phyloP scores from a whole-genome alignment of 2,329 filamentous ascomycete genomes.

The Botrytis elliptica region DNA sequence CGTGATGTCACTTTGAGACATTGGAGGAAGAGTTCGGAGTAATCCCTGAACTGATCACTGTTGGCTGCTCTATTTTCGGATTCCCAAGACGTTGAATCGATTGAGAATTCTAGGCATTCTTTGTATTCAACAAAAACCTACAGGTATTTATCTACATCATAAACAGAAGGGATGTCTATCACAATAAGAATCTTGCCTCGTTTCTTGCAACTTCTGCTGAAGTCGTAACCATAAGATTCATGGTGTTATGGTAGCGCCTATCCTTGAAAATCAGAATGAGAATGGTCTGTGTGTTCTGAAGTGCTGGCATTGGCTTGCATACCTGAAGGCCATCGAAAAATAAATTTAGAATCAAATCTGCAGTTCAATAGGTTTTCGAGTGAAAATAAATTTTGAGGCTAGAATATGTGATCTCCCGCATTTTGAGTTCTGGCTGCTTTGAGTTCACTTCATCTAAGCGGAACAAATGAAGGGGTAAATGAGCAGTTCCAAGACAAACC shows the following conservation, averaged over 20 bases:
- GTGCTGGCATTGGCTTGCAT: not conserved
- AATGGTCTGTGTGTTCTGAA: not conserved
- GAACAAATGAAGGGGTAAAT: not conserved
- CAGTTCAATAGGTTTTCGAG: not conserved
- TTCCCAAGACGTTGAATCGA: not conserved
- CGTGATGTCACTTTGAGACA: slow-evolving; percentile 7
- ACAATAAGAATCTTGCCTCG: not conserved
- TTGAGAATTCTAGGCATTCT: not conserved
- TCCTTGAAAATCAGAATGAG: not conserved
- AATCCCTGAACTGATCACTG: not conserved
- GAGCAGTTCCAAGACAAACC: not conserved
- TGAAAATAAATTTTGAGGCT: not conserved
- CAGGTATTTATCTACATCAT: not conserved
- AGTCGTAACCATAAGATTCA: not conserved
- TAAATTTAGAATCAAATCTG: not conserved
- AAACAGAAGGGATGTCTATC: not conserved
- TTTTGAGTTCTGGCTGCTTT: not conserved
- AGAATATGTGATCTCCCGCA: not conserved
- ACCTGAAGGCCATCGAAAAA: not conserved
- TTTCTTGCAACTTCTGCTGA: not conserved
- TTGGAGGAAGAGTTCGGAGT: not conserved
- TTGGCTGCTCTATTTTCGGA: not conserved
- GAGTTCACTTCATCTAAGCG: not conserved
- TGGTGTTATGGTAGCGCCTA: not conserved
- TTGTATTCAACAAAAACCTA: not conserved